Percentiles rank a stretch among this genome's conserved stretches.
Evolutionary conservation across 192 early-diverging fungal species (phyloP).

Genomic region (Coemansia guatemalensis): DNA sequence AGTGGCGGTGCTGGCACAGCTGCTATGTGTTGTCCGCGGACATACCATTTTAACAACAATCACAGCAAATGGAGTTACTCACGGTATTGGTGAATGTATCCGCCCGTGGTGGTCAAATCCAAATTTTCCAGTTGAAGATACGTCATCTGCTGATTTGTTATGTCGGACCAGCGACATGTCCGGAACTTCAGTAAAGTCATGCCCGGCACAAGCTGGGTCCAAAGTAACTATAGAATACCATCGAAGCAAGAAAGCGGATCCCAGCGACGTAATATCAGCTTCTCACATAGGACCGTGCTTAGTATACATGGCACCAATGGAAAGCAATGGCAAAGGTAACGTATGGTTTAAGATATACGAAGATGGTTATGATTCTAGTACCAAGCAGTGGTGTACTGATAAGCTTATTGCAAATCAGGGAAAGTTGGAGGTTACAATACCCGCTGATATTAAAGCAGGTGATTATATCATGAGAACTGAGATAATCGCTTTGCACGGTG

Average conservation of each 20-base stretch:
- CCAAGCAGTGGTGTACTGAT: constrained; percentile 33
- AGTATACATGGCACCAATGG: constrained; percentile 30
- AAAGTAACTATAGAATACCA: constrained; percentile 3
- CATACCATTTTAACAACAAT: constrained; percentile 1
- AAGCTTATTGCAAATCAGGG: constrained; percentile 29
- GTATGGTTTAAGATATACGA: constrained; percentile 45
- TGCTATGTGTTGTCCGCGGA: background rate
- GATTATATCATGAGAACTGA: constrained; percentile 25
- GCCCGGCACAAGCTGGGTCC: constrained; percentile 10
- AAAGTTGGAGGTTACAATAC: constrained; percentile 25
- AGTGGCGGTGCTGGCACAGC: constrained; percentile 1
- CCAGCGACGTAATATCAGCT: background rate
- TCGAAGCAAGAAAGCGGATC: background rate
- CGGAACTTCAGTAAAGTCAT: background rate
- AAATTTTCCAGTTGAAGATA: constrained; percentile 5
- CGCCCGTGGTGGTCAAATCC: background rate
- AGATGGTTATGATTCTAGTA: constrained; percentile 21
- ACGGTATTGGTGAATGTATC: constrained; percentile 5
- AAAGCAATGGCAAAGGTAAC: constrained; percentile 13
- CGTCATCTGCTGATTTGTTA: background rate
- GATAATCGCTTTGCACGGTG: constrained; percentile 24
- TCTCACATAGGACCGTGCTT: constrained; percentile 28
- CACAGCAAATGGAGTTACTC: background rate
- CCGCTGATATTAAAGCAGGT: constrained; percentile 19
- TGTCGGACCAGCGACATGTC: constrained; percentile 7